Percentiles rank a stretch among this genome's conserved stretches.
Conservation (phyloP, 2,329 filamentous ascomycete species). For the Fulvia fulva region DNA sequence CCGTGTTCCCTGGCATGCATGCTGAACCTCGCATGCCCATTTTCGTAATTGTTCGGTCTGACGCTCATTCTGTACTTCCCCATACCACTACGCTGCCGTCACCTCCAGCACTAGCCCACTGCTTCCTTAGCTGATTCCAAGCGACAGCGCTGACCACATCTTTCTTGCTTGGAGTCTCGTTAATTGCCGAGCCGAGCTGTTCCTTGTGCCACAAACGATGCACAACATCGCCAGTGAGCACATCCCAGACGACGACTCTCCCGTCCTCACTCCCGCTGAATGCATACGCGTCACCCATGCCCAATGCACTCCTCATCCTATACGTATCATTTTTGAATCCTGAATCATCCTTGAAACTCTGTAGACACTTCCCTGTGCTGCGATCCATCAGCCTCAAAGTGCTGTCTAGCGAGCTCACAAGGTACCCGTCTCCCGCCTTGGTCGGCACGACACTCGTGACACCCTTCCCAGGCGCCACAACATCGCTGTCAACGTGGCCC, state of each 20-base stretch:
- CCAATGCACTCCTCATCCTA: slow-evolving; percentile 71
- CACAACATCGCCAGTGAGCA: slow-evolving; percentile 66
- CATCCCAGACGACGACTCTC: slow-evolving; percentile 75
- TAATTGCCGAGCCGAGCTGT: slow-evolving; percentile 19
- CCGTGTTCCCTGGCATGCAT: too few species aligned
- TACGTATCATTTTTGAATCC: slow-evolving; percentile 61
- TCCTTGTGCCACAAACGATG: slow-evolving; percentile 54
- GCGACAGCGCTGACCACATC: slow-evolving; percentile 48
- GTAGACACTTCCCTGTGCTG: slow-evolving; percentile 66
- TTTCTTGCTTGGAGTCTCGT: slow-evolving; percentile 35
- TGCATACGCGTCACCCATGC: slow-evolving; percentile 71
- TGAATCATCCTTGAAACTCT: slow-evolving; percentile 57
- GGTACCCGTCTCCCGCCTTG: slow-evolving; percentile 66
- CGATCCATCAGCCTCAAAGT: slow-evolving; percentile 78
- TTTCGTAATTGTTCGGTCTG: too few species aligned
- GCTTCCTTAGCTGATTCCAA: slow-evolving; percentile 43
- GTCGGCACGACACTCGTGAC: slow-evolving; percentile 75
- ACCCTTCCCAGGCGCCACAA: slow-evolving; percentile 46
- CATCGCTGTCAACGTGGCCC: slow-evolving; percentile 67
- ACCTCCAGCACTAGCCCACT: slow-evolving; percentile 49
- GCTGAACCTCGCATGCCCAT: too few species aligned
- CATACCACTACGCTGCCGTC: slow-evolving; percentile 42
- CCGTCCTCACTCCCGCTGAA: slow-evolving; percentile 78
- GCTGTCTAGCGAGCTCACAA: slow-evolving; percentile 73
- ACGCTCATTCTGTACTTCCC: slow-evolving; percentile 22